A percentile compares a stretch with the other conserved stretches of the same genome.
Conservation (phyloP, 805 yeast genomes). For the Candida anglica region DNA sequence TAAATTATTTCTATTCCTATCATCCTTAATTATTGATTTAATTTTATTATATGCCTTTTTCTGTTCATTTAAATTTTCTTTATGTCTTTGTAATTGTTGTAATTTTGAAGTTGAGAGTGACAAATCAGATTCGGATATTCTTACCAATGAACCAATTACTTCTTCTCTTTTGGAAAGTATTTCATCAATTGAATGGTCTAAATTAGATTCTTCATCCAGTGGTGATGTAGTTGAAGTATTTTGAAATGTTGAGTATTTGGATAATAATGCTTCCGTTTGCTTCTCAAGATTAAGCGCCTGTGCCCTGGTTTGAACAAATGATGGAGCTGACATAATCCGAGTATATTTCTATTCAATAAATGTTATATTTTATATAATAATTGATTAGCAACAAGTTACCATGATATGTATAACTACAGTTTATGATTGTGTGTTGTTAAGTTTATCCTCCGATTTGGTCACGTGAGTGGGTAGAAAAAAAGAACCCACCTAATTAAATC, state of each 20-base stretch:
- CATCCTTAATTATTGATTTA: constrained; percentile 57
- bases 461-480: too few species aligned
- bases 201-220: constrained; percentile 20
- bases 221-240: constrained; percentile 16
- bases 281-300: constrained; percentile 69
- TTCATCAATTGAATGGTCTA: constrained; percentile 18
- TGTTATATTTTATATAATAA: too few species aligned
- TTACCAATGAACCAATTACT: constrained; percentile 44
- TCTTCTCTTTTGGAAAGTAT: constrained; percentile 44
- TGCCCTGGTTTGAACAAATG: constrained; percentile 65
- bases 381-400: too few species aligned
- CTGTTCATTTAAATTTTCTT: constrained; percentile 71
- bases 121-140: constrained; percentile 54
- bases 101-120: constrained; percentile 65
- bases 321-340: constrained; percentile 30
- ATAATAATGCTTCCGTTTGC: constrained; percentile 57
- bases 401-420: too few species aligned
- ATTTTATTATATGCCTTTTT: constrained; percentile 59
- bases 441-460: too few species aligned
- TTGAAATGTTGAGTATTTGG: constrained; percentile 32
- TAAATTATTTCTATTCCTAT: constrained; percentile 71
- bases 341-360: not conserved
- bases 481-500: too few species aligned
- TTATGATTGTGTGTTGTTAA: too few species aligned
- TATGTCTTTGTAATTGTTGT: constrained; percentile 80